Evolutionary conservation across 1,284 basidiomycete species (phyloP).

Genomic region (Trametes polyzona): DNA sequence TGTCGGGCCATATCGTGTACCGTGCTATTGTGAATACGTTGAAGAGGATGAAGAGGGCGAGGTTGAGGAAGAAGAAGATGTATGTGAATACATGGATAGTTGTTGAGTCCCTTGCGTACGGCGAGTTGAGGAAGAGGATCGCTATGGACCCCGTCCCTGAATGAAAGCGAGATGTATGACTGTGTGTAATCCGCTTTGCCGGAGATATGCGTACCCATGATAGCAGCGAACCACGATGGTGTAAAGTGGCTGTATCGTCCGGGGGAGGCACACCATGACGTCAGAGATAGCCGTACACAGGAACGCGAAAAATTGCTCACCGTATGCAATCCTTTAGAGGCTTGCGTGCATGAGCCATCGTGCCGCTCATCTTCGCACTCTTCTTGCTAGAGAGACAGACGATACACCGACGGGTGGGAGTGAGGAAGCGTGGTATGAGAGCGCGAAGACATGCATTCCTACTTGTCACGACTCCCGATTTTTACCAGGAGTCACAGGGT

Average conservation of each 20-base stretch:
- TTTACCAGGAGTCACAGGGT: conserved; percentile 4
- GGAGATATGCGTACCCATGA: conserved; percentile 28
- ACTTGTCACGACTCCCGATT: background rate
- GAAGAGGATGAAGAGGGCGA: conserved; percentile 55
- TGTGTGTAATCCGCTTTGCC: no score
- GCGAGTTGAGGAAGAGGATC: conserved; percentile 43
- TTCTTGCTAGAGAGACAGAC: background rate
- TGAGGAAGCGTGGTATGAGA: background rate
- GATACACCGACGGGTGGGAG: background rate
- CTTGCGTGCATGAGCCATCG: background rate
- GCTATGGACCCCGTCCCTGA: conserved; percentile 43
- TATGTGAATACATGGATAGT: conserved; percentile 39
- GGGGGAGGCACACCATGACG: background rate
- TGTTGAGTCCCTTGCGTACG: conserved; percentile 39
- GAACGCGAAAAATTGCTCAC: conserved; percentile 12
- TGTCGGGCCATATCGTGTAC: conserved; percentile 53
- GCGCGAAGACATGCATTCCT: background rate
- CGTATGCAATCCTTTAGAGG: conserved; percentile 25
- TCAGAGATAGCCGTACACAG: background rate
- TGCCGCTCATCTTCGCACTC: background rate
- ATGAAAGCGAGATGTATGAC: background rate
- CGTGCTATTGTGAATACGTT: conserved; percentile 43
- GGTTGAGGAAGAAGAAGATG: conserved; percentile 58
- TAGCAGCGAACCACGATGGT: conserved; percentile 50
- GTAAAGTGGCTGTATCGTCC: conserved; percentile 44